A percentile compares a stretch with the other conserved stretches of the same genome.
Conservation (phyloP, 768 basidiomycete species). For the Boletus bicolor region DNA sequence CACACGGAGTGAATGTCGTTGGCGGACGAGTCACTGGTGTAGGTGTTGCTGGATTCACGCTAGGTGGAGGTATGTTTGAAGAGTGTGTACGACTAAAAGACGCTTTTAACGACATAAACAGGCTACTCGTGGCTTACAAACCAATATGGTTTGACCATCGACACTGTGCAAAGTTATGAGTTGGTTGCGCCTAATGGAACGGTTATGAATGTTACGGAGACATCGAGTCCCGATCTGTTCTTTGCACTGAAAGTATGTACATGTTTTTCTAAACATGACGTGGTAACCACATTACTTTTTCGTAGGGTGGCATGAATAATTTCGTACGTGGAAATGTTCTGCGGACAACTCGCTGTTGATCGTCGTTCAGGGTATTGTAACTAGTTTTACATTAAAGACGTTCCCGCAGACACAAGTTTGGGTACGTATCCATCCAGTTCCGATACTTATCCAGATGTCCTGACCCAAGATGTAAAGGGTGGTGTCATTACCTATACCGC, state of each 20-base stretch:
- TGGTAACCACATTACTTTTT: background rate
- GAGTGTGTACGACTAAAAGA: background rate
- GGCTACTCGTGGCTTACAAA: constrained; percentile 49
- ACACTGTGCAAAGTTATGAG: constrained; percentile 53
- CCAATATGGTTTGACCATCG: constrained; percentile 55
- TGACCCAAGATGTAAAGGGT: constrained; percentile 36
- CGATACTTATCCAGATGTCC: background rate
- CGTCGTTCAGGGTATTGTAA: constrained; percentile 50
- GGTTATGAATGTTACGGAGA: constrained; percentile 33
- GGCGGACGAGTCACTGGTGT: constrained; percentile 55
- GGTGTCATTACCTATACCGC: constrained; percentile 39
- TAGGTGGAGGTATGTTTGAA: constrained; percentile 48
- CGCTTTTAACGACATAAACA: background rate
- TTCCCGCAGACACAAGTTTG: constrained; percentile 57
- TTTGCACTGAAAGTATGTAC: constrained; percentile 41
- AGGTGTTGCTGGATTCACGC: constrained; percentile 54
- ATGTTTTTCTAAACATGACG: background rate
- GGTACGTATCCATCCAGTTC: constrained; percentile 38
- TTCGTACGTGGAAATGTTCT: constrained; percentile 34
- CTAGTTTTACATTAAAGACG: constrained; percentile 51
- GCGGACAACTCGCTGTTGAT: background rate
- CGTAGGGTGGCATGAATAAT: constrained; percentile 61
- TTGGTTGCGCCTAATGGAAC: constrained; percentile 49
- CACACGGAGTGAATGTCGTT: constrained; percentile 50
- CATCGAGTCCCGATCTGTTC: constrained; percentile 39